Evolutionary conservation across 208 protist genomes (phyloP), one percentile per base, ranked within the genome.

Genomic region (Wallacemonas collosoma): DNA sequence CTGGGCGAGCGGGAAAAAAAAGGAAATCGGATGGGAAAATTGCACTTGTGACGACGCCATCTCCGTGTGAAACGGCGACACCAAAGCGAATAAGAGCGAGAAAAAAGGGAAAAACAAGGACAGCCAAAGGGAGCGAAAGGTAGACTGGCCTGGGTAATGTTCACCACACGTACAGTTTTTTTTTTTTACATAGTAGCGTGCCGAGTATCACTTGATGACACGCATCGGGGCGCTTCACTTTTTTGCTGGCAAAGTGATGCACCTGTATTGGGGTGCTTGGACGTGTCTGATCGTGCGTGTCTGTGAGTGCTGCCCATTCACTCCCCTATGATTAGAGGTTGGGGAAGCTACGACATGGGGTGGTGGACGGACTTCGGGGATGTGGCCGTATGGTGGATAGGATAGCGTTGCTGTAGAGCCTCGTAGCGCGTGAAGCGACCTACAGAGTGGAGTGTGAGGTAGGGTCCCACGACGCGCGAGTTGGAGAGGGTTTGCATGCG

Each of bases 401-500:
- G 83, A 45, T 71, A 71, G 38, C 72, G 79, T 11, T 65, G 8
- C 12, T 74, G 45, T 1, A 88, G 70, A 8, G 80, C 79, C 66
- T 88, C 83, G 71, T 72, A 82, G 9, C 76, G 72, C 15, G 83
- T 85, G 63, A 77, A 80, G 12, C 75, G 73, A 2, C 83, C 83
- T 1, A 63, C 12, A 9, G 70, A 69, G 44, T 62, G 65, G 7
- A 88, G 75, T 15, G 79, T 88, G 14, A 88, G 60, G 35, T 83
- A 72, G 0, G 83, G 83, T 15, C 79, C 80, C 56, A 71, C 68
- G 3, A 68, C 38, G 70, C 75, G 43, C 43, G 45, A 73, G 67
- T 72, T 65, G 11, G 60, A 65, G 8, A 65, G 44, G 11, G 60
- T 65, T 5, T 48, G 60, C 41, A 41, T 39, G 41, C 60, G 60